These are phyloP conservation scores for Penicillium sp. DNA, from an alignment of 2,329 filamentous ascomycete species.

Conservation along the genomic window DNA sequence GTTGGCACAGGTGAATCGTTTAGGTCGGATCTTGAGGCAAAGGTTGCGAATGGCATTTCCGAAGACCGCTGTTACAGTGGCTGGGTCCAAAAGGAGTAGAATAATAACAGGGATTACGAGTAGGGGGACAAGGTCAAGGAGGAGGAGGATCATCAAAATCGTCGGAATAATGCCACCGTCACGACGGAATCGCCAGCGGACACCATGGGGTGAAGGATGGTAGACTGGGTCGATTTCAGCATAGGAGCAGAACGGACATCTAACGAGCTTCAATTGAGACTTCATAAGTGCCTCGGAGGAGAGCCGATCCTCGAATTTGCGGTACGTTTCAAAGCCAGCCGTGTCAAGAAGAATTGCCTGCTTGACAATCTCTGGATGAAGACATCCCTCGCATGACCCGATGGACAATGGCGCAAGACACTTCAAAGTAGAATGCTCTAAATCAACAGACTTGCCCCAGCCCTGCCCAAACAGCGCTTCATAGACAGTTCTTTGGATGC, in stretches of 20 bases:
- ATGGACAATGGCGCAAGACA: slow-evolving; percentile 75
- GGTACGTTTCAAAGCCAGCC: slow-evolving; percentile 69
- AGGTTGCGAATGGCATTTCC: slow-evolving; percentile 64
- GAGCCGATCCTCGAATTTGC: slow-evolving; percentile 75
- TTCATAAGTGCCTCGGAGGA: slow-evolving; percentile 73
- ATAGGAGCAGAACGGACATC: slow-evolving; percentile 89
- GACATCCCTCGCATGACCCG: slow-evolving; percentile 69
- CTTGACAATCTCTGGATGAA: slow-evolving; percentile 68
- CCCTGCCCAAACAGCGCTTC: slow-evolving; percentile 93
- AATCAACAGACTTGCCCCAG: slow-evolving; percentile 78
- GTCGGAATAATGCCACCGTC: slow-evolving; percentile 54
- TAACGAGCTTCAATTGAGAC: slow-evolving; percentile 71
- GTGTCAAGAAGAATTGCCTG: slow-evolving; percentile 70
- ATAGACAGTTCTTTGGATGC: slow-evolving; percentile 75
- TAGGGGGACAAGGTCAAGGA: slow-evolving; percentile 47
- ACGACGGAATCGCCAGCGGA: slow-evolving; percentile 58
- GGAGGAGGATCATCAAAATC: slow-evolving; percentile 48
- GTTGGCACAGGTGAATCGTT: slow-evolving; percentile 74
- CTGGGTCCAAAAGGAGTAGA: slow-evolving; percentile 56
- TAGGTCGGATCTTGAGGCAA: slow-evolving; percentile 67
- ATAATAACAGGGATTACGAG: slow-evolving; percentile 56
- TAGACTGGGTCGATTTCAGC: slow-evolving; percentile 82
- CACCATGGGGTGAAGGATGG: slow-evolving; percentile 54
- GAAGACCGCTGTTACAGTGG: slow-evolving; percentile 53
- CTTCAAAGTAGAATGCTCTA: slow-evolving; percentile 69